phyloP scores from a whole-genome alignment of 192 early-diverging fungal genomes.

The Coemansia sp. region DNA sequence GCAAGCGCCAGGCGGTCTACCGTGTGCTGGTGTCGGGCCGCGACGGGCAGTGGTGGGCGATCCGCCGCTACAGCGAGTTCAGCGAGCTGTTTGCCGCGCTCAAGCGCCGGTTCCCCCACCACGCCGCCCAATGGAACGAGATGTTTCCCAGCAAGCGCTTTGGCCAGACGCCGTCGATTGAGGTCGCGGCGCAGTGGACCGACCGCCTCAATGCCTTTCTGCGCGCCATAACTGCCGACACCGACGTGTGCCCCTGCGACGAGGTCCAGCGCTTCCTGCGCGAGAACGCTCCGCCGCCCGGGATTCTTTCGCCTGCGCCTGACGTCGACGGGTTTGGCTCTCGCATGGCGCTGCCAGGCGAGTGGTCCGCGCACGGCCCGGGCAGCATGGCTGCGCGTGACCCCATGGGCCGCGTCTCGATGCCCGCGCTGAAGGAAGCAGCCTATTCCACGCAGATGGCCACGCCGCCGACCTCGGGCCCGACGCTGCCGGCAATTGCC shows the following conservation, averaged over 20 bases:
- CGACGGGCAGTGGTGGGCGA: conserved; percentile 43
- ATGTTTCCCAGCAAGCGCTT: conserved; percentile 43
- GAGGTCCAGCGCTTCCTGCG: conserved; percentile 41
- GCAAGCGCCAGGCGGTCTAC: conserved; percentile 37
- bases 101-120: conserved; percentile 25
- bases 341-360: conserved; percentile 28
- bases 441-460: conserved; percentile 12
- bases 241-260: conserved; percentile 37
- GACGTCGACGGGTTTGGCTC: conserved; percentile 4
- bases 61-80: conserved; percentile 48
- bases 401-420: conserved; percentile 43
- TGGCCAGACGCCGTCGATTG: conserved; percentile 27
- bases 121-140: conserved; percentile 23
- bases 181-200: conserved; percentile 36
- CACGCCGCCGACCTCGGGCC: conserved; percentile 25
- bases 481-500: conserved; percentile 10
- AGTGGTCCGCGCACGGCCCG: not conserved
- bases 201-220: conserved; percentile 46
- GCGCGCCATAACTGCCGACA: conserved; percentile 35
- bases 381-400: conserved; percentile 1
- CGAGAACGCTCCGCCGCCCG: conserved; percentile 20
- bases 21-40: conserved; percentile 46
- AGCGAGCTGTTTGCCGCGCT: conserved; percentile 31
- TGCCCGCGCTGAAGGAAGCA: conserved; percentile 43
- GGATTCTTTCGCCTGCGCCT: conserved; percentile 11